Evolutionary conservation across 352 stramenopile species (phyloP).

Genomic region (Globisporangium recalcitrans): DNA sequence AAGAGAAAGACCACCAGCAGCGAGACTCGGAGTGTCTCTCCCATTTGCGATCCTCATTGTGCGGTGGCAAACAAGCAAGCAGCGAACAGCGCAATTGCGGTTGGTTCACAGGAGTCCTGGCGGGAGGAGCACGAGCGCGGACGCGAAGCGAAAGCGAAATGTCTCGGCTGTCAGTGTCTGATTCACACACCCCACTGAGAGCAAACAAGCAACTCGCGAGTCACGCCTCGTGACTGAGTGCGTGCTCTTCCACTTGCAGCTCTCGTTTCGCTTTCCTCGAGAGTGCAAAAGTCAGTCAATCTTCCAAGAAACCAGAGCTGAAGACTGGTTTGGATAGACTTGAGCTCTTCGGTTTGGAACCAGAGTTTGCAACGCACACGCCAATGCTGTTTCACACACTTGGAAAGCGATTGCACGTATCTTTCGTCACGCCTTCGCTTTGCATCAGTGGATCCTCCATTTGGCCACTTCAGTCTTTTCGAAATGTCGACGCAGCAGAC

Average conservation of each 20-base stretch:
- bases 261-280: background rate
- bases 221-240: too few relatives aligned
- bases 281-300: background rate
- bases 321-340: background rate
- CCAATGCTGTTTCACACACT: background rate
- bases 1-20: constrained; percentile 8
- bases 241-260: background rate
- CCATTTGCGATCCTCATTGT: background rate
- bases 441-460: background rate
- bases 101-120: background rate
- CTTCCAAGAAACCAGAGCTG: background rate
- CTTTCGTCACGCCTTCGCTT: background rate
- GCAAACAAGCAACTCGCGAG: background rate
- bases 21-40: background rate
- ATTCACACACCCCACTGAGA: background rate
- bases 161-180: background rate
- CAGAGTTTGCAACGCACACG: background rate
- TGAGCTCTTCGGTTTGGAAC: background rate
- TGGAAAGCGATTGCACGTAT: background rate
- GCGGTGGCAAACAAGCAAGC: background rate
- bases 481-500: too few relatives aligned
- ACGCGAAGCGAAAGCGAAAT: background rate
- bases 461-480: background rate
- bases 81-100: background rate
- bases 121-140: too few relatives aligned